These are phyloP conservation scores for Nitzschia sp. DNA, from an alignment of 108 stramenopile species.

Conservation along the genomic window DNA sequence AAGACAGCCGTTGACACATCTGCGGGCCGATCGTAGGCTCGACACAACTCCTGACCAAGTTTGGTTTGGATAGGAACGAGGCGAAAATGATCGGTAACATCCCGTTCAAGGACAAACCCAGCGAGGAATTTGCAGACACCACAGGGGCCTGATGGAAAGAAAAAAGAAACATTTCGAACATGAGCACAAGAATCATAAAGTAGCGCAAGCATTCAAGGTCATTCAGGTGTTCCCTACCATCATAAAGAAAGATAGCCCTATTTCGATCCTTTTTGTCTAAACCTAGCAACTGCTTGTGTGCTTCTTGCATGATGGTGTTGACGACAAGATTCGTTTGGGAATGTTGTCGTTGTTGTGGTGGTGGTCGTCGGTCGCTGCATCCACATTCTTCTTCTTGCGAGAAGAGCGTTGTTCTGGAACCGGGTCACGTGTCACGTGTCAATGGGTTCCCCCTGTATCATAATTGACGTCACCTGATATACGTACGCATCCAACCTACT, in stretches of 20 bases:
- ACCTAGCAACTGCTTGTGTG: constrained; percentile 15
- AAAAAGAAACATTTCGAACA: neutral
- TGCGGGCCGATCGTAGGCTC: constrained; percentile 17
- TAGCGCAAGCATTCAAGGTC: neutral
- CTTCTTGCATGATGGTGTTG: neutral
- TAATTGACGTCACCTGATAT: no score
- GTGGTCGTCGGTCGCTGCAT: no score
- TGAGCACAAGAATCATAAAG: neutral
- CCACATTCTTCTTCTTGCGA: no score
- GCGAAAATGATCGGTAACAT: constrained; percentile 39
- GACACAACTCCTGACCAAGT: constrained; percentile 27
- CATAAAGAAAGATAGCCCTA: constrained; percentile 40
- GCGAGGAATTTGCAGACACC: constrained; percentile 50
- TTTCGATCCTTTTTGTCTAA: constrained; percentile 20
- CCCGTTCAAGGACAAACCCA: constrained; percentile 32
- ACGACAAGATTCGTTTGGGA: no score
- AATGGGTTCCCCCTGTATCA: no score
- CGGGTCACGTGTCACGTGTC: no score
- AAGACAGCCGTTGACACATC: constrained; percentile 42
- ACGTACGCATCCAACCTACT: no score
- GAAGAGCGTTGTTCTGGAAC: no score
- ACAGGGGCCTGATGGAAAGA: constrained; percentile 15
- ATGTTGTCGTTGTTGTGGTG: no score
- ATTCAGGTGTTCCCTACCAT: constrained; percentile 19
- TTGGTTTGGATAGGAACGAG: constrained; percentile 41